Base-by-base conservation (phyloP, 2,329 filamentous ascomycete species). In the Madurella mycetomatis region DNA sequence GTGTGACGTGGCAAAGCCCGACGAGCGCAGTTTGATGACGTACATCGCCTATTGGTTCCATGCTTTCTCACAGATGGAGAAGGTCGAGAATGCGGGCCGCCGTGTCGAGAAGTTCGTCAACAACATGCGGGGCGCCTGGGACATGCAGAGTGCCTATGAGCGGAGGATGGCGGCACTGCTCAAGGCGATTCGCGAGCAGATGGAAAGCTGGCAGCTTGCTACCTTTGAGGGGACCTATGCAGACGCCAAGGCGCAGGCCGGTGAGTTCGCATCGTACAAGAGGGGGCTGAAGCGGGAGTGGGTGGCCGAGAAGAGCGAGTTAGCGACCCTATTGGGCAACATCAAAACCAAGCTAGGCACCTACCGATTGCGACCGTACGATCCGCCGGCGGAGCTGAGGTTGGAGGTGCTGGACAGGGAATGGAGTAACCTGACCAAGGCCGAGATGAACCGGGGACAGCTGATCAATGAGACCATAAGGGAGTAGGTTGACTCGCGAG, bases 1-100 rank as follows among this genome's bases (percentile, higher is more conserved):
- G 17, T 96, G 90, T 70, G 94, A 99, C 69, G 92, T 99, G 30
- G 82, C 91, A 19, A 95, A 94, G 74, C 94, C 94, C 19, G 94
- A 99, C 69, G 94, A 99, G 73, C 86, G 90, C 64, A 95, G 89
- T 70, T 80, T 99, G 69, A 99, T 99, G 94, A 99, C 94, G 1
- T 99, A 99, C 72, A 99, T 99, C 65, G 94, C 94, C 60, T 99
- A 99, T 77, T 99, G 94, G 94, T 99, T 99, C 80, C 94, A 99
- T 69, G 94, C 94, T 64, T 99, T 99, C 70, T 97, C 92, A 31
- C 92, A 97, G 67, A 95, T 99, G 86, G 94, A 99, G 74, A 88
- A 92, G 69, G 94, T 99, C 9, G 94, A 99, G 72, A 99, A 99
- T 69, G 94, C 94, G 4, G 94, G 94, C 5, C 84, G 94, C 57